These are phyloP conservation scores for Alternaria hordeiaustralica DNA, from an alignment of 2,329 filamentous ascomycete genomes.

Conservation along the genomic window DNA sequence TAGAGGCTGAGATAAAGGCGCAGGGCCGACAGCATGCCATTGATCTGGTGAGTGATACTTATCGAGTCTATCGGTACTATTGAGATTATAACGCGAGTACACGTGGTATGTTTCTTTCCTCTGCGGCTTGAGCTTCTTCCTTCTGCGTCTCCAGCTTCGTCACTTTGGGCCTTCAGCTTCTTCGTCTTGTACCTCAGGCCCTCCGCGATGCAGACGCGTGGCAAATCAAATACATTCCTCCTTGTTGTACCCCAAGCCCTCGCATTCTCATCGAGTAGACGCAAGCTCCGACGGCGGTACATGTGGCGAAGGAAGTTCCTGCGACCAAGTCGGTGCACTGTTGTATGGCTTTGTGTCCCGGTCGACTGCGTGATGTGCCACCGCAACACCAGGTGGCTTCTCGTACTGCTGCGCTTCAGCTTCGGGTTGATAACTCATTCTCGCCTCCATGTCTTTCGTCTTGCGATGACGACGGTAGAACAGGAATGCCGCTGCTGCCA, in stretches of 20 bases:
- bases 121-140: too few relatives aligned
- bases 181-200: too few relatives aligned
- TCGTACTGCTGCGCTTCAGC: neutral
- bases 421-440: neutral
- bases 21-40: neutral
- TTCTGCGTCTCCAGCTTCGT: too few relatives aligned
- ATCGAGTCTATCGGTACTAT: neutral
- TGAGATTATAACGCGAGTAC: neutral
- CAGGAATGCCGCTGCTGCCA: neutral
- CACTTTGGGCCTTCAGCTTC: too few relatives aligned
- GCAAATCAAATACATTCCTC: neutral
- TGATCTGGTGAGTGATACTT: neutral
- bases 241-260: neutral
- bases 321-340: neutral
- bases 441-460: neutral
- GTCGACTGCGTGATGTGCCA: neutral
- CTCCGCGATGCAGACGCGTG: too few relatives aligned
- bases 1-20: neutral
- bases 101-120: neutral
- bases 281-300: neutral
- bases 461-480: neutral
- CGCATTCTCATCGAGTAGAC: neutral
- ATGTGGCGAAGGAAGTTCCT: neutral
- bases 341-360: neutral
- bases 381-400: neutral